phyloP scores from a whole-genome alignment of 106 monocot genomes.

The Iris macrosiphon region DNA sequence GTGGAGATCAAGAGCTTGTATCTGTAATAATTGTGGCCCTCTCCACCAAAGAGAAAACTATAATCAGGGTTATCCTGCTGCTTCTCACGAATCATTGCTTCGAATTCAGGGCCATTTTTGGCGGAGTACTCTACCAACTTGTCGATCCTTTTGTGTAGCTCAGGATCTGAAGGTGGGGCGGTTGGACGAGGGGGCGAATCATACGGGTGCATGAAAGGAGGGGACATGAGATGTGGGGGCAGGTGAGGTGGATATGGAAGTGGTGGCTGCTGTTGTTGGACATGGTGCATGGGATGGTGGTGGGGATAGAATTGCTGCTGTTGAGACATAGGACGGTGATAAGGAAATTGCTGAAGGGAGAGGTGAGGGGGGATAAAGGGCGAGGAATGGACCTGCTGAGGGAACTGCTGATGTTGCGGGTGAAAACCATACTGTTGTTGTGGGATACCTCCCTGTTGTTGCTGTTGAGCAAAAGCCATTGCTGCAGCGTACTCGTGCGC shows the following conservation, averaged over 20 bases:
- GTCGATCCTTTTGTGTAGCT: conserved; percentile 87
- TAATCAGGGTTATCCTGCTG: conserved; percentile 89
- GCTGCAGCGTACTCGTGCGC: conserved; percentile 77
- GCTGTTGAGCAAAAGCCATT: conserved; percentile 80
- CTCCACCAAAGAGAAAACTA: conserved; percentile 87
- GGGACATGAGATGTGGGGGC: conserved; percentile 43
- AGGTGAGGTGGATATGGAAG: conserved; percentile 23
- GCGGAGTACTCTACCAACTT: conserved; percentile 80
- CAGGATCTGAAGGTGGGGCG: conserved; percentile 72
- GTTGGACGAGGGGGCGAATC: conserved; percentile 47
- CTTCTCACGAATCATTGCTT: conserved; percentile 89
- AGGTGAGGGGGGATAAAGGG: conserved; percentile 59
- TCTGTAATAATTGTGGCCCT: conserved; percentile 78
- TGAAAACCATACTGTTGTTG: conserved; percentile 60
- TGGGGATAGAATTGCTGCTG: too few relatives aligned
- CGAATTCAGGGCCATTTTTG: conserved; percentile 95
- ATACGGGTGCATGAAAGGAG: conserved; percentile 46
- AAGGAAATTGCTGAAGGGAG: conserved; percentile 46
- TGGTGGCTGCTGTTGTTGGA: conserved; percentile 39
- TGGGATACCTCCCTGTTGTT: conserved; percentile 24
- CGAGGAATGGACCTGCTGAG: conserved; percentile 40
- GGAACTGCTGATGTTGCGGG: conserved; percentile 45
- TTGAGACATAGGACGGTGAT: too few relatives aligned
- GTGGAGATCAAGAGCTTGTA: conserved; percentile 67
- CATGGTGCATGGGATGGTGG: conserved; percentile 24